Evolutionary conservation across 108 stramenopile genomes (phyloP), one percentile per base, ranked within the genome.

Genomic region (Mediolabrus comicus): DNA sequence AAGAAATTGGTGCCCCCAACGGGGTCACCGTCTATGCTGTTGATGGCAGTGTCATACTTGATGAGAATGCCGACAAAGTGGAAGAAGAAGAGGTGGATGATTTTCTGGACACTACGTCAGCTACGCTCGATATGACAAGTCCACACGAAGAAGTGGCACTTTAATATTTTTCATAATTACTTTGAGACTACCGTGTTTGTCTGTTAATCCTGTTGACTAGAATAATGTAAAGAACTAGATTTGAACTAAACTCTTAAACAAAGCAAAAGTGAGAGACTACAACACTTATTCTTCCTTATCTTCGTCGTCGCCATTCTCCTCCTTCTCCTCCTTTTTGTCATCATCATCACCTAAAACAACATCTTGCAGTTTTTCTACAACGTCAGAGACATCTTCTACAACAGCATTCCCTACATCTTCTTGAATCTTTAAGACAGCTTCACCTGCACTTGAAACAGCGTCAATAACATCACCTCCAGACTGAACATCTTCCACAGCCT

Each of bases 41-140:
- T 26, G 97, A 98, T 67, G 97, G 97, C 10, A 96, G 96, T 82
- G 78, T 97, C 24, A 71, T 98, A 13, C 82, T 95, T 26, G 69
- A 80, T 32, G 82, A 73, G 28, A 59, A 33, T 16, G 17, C 17
- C 24, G 43, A 61, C 4, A 22, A n/a, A n/a, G 24, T 61, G 0
- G 60, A 61, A n/a, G 43, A 54, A 0, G 60, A 61, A n/a, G 43
- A 54, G 19, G 69, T 65, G 25, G 65, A 67, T 59, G 53, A 66
- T 6, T 67, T 72, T 35, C 31, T 72, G 22, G 64, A 67, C 9
- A 54, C 53, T 24, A 25, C 65, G 10, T 54, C 65, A 0, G 46
- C n/a, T n/a, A n/a, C 46, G 17, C 46, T 49, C 7, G 22, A 49
- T 4, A 1, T 22, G 16, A n/a, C n/a, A n/a, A 22, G 19, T 49